phyloP scores from a whole-genome alignment of 1,284 basidiomycete species.

The Clitocybe nebularis region DNA sequence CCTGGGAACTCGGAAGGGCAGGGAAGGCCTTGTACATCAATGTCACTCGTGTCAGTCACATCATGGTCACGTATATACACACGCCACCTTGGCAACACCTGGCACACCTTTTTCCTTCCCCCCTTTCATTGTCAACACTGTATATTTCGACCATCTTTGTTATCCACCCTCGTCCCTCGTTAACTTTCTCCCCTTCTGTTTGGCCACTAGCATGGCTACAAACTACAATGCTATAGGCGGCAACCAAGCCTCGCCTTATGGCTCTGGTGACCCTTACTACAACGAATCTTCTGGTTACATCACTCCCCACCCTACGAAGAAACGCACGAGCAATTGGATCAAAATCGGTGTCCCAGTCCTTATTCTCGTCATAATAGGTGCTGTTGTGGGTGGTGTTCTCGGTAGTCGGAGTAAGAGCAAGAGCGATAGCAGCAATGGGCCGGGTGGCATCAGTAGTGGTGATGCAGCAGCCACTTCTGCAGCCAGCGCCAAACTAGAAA shows the following conservation, averaged over 20 bases:
- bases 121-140: conserved; percentile 7
- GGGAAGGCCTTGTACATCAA: no score
- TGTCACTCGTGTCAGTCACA: no score
- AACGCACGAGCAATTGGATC: conserved; percentile 51
- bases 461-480: conserved; percentile 46
- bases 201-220: conserved; percentile 30
- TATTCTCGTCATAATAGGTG: conserved; percentile 67
- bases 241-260: conserved; percentile 31
- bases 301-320: conserved; percentile 46
- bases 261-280: conserved; percentile 58
- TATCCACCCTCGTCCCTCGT: conserved; percentile 17
- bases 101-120: conserved; percentile 2
- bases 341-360: conserved; percentile 64
- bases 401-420: conserved; percentile 51
- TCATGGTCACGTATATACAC: no score
- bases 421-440: conserved; percentile 21
- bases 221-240: conserved; percentile 45
- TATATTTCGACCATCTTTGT: conserved; percentile 5
- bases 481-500: conserved; percentile 54
- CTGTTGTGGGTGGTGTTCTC: conserved; percentile 76
- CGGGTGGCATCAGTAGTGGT: conserved; percentile 24
- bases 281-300: conserved; percentile 64
- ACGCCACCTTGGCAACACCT: conserved; percentile 1
- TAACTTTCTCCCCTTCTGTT: conserved; percentile 15
- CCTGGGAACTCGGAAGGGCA: no score